phyloP scores from a whole-genome alignment of 495 filamentous ascomycete genomes.

The Chlorociboria aeruginascens region DNA sequence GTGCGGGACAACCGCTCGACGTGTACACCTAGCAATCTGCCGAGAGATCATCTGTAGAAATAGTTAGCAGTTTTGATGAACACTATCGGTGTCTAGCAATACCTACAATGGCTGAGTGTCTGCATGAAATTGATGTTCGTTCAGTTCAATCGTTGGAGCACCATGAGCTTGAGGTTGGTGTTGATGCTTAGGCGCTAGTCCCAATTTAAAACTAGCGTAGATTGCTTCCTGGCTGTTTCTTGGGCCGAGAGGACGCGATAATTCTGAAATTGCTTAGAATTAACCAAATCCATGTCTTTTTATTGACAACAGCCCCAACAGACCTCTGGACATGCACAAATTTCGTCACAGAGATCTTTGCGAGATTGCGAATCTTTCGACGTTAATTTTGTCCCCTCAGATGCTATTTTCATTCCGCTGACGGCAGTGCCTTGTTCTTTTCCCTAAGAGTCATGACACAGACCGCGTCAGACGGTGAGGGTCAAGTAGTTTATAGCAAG shows the following conservation, averaged over 20 bases:
- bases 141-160: constrained; percentile 2
- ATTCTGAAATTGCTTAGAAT: constrained; percentile 2
- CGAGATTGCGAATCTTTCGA: constrained; percentile 48
- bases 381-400: constrained; percentile 44
- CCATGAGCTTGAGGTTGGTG: not conserved
- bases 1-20: constrained; percentile 35
- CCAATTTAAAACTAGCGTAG: not conserved
- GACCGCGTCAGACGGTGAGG: constrained; percentile 18
- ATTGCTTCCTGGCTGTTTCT: not conserved
- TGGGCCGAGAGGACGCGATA: not conserved
- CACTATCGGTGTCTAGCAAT: not conserved
- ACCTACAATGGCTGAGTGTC: constrained; percentile 4
- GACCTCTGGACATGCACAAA: constrained; percentile 49
- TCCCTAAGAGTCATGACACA: constrained; percentile 18
- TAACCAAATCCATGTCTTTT: constrained; percentile 19
- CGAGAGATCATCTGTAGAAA: constrained; percentile 50
- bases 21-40: constrained; percentile 39
- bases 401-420: constrained; percentile 56
- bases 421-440: constrained; percentile 32
- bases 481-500: constrained; percentile 12
- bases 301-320: constrained; percentile 27
- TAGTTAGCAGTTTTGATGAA: not conserved
- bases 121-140: not conserved
- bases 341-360: constrained; percentile 37
- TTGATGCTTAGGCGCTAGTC: not conserved